A percentile compares a stretch with the other conserved stretches of the same genome.
phyloP scores from a whole-genome alignment of 169 alveolate species.

The Eimeria sp. region DNA sequence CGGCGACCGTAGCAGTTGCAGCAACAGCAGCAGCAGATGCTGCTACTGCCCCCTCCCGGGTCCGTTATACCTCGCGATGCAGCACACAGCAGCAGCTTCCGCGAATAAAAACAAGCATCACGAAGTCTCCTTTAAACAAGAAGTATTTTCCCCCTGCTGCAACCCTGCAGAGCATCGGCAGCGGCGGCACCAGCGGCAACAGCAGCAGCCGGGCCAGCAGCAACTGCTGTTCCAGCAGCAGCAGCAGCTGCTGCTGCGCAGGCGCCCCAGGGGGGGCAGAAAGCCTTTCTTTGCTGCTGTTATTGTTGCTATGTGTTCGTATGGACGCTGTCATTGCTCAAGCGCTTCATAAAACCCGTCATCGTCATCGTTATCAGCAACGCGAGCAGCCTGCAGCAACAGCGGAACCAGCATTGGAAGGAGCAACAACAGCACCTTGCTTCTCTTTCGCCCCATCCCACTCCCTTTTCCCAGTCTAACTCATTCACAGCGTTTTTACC shows the following conservation, averaged over 20 bases:
- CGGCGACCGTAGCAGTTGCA: constrained; percentile 28
- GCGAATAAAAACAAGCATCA: neutral
- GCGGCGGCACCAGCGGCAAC: neutral
- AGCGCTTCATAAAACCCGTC: no score
- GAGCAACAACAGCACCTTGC: neutral
- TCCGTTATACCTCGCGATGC: neutral
- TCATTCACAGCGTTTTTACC: neutral
- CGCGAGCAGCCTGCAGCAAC: neutral
- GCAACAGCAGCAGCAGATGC: constrained; percentile 25
- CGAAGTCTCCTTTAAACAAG: neutral
- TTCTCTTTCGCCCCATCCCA: neutral
- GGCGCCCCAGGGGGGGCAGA: neutral
- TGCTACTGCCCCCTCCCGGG: neutral
- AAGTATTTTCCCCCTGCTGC: neutral
- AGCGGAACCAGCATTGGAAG: neutral
- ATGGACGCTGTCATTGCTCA: no score
- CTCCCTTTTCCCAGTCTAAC: no score
- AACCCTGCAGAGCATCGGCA: neutral
- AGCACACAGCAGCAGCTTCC: neutral
- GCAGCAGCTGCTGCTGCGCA: no score
- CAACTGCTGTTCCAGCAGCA: no score
- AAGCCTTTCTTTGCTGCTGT: neutral
- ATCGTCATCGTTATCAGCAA: neutral
- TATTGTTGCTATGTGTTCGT: no score
- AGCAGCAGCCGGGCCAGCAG: no score